These are phyloP conservation scores for Rhipidocladum racemiflorum DNA, from an alignment of 176 grass and related monocot species.

Conservation along the genomic window DNA sequence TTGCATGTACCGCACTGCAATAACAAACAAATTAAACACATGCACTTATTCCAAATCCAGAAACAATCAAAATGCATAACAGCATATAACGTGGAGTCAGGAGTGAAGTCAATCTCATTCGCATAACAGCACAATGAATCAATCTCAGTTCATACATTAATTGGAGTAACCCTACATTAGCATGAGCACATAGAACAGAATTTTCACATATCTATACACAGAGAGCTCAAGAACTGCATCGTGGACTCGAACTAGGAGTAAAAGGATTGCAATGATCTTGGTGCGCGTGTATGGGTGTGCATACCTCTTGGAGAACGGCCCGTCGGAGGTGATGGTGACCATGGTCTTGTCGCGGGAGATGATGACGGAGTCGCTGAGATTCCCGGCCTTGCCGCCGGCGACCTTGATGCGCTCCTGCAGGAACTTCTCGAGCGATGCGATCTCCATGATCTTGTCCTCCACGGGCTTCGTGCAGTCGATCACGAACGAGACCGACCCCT, in stretches of 20 bases:
- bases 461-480: conserved; percentile 92
- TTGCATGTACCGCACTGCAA: background rate
- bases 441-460: conserved; percentile 96
- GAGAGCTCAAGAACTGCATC: background rate
- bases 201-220: background rate
- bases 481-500: conserved; percentile 66
- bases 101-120: background rate
- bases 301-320: conserved; percentile 78
- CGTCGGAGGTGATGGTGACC: conserved; percentile 83
- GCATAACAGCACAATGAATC: background rate
- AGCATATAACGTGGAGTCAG: background rate
- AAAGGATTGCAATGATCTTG: background rate
- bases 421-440: conserved; percentile 94
- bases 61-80: background rate
- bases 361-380: conserved; percentile 67
- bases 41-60: background rate
- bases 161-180: background rate
- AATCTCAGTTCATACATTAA: background rate
- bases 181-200: background rate
- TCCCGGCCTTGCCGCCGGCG: conserved; percentile 85
- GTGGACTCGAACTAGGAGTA: background rate
- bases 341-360: conserved; percentile 70
- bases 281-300: background rate
- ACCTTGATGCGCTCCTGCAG: conserved; percentile 94
- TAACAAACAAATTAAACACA: background rate